A percentile compares a stretch with the other conserved stretches of the same genome.
Conservation (phyloP, 345 rosid genomes). For the rapeseed (Brassica napus) region Da-Ae NC_063443.1:13338501-13339000, state of each 20-base stretch:
- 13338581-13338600: neutral
- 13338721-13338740: neutral
- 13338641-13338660: neutral
- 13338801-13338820: conserved; percentile 22
- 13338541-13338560: neutral
- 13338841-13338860: conserved; percentile 27
- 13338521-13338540: conserved; percentile 36
- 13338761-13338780: neutral
- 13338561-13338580: neutral
- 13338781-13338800: neutral
- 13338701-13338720: neutral
- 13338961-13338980: neutral
- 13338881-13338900: conserved; percentile 90
- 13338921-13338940: conserved; percentile 48
- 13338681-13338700: neutral
- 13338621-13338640: neutral
- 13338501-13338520: conserved; percentile 96
- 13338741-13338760: neutral
- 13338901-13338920: conserved; percentile 85
- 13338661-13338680: neutral
- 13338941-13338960: neutral
- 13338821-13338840: neutral
- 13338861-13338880: conserved; percentile 93
- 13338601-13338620: neutral
- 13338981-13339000: conserved; percentile 60